Conservation (phyloP, 1,284 basidiomycete species). For the Rhodotorula mucilaginosa region DNA sequence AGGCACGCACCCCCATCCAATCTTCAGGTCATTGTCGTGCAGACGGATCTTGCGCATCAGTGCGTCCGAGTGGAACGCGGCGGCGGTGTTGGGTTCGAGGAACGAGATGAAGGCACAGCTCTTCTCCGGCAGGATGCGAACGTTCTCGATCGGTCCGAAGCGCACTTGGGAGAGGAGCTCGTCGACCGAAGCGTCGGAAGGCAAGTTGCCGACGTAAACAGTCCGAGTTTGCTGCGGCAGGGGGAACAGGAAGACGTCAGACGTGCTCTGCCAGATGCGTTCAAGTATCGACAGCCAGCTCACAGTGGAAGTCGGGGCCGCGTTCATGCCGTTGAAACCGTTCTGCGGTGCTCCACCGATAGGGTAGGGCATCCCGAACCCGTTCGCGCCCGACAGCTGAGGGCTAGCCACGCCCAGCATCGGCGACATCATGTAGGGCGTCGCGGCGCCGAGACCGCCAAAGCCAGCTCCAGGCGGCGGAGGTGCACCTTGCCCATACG, state of each 20-base stretch:
- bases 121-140: slow-evolving; percentile 95
- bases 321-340: slow-evolving; percentile 14
- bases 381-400: slow-evolving; percentile 19
- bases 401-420: slow-evolving; percentile 32
- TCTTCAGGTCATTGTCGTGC: slow-evolving; percentile 89
- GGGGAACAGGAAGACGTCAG: not conserved
- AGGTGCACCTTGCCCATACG: not conserved
- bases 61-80: slow-evolving; percentile 91
- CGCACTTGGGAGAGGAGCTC: slow-evolving; percentile 96
- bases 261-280: not conserved
- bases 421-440: slow-evolving; percentile 28
- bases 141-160: slow-evolving; percentile 92
- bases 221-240: slow-evolving; percentile 65
- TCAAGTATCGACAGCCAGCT: not conserved
- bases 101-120: slow-evolving; percentile 92
- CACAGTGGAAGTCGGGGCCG: slow-evolving; percentile 22
- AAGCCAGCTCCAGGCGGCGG: slow-evolving; percentile 6
- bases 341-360: slow-evolving; percentile 23
- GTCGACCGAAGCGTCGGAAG: slow-evolving; percentile 92
- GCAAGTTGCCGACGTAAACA: slow-evolving; percentile 95
- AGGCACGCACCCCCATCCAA: slow-evolving; percentile 71
- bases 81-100: slow-evolving; percentile 83
- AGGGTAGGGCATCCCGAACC: slow-evolving; percentile 20
- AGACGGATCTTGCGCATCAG: slow-evolving; percentile 85
- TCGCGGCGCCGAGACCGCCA: slow-evolving; percentile 12